Base-by-base conservation (phyloP, 2,329 filamentous ascomycete species). In the Orbilia ellipsospora region DNA sequence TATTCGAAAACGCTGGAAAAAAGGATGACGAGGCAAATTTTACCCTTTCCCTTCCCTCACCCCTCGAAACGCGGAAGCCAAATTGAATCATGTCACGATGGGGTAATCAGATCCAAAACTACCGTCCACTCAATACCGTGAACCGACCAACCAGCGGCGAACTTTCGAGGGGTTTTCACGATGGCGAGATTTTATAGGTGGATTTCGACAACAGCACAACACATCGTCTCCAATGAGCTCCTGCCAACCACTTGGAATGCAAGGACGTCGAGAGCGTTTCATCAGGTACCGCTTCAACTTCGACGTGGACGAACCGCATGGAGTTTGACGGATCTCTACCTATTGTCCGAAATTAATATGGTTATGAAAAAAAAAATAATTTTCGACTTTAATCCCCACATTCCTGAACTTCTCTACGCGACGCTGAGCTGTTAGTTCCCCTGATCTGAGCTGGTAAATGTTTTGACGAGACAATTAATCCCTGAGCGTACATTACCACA, bases 141-240 rank as follows among this genome's bases (percentile, higher is more conserved):
- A 51, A 31, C 56, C 50, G 48, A 42, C 66, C 66, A 70, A 70
- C 66, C 66, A 70, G 66, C 66, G 12, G 26, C 18, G 57, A 44
- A 55, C 50, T 42, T 36, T 8, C 7, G 50, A 31, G 40, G 57
- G n/a, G 20, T 54, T 16, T 63, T 48, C 66, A 7, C 15, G 36
- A 70, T 70, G 57, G 57, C 66, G 66, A 50, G 40, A 70, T 70
- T 70, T 70, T 26, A 70, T 55, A 56, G 66, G 66, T 63, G 66
- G 48, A 70, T 70, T 70, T 70, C 66, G 66, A 70, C 66, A 62
- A 70, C 66, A 70, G 66, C 28, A 57, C 66, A 70, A 70, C 66
- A 70, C 66, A 70, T 56, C 26, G 26, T 40, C 57, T 16, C 57
- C 57, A 70, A 70, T 70, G 42, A 70, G 51, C 57, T 63, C 66